phyloP scores from a whole-genome alignment of 495 filamentous ascomycete genomes.

The Podospora pseudoanserina region DNA sequence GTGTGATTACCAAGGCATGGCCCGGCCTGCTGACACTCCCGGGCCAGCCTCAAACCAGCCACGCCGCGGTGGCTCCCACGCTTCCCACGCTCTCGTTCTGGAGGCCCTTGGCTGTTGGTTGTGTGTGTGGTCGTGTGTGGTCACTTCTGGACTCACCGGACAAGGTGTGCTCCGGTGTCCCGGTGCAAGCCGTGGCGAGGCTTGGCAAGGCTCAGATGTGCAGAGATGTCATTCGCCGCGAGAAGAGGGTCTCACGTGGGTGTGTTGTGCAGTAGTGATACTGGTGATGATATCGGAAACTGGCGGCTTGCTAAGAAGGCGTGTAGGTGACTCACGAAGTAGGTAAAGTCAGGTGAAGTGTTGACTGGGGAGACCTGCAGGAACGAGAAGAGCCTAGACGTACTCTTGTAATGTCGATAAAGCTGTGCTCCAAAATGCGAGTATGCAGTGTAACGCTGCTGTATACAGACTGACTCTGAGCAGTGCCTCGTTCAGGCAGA shows the following conservation, averaged over 20 bases:
- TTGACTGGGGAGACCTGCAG: too few species aligned
- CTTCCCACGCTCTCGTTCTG: neutral
- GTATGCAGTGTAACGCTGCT: neutral
- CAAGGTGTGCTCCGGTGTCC: neutral
- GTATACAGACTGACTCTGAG: neutral
- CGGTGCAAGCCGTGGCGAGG: neutral
- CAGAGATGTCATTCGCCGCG: neutral
- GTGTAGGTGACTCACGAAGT: neutral
- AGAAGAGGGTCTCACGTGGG: slow-evolving; percentile 1
- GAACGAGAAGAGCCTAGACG: neutral
- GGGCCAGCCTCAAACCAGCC: slow-evolving; percentile 1
- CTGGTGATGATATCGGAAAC: neutral
- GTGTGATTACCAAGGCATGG: neutral
- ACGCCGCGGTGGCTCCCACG: neutral
- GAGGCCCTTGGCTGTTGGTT: neutral
- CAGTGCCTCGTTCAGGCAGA: neutral
- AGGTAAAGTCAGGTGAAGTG: too few species aligned
- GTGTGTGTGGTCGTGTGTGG: neutral
- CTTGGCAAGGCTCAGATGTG: slow-evolving; percentile 8
- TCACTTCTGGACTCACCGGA: neutral
- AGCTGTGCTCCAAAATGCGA: neutral
- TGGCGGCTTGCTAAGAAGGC: neutral
- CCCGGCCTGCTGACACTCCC: neutral
- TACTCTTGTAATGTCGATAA: neutral
- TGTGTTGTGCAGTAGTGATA: neutral